Conservation (phyloP, 2,329 filamentous ascomycete species). For the Fusarium avenaceum region DNA sequence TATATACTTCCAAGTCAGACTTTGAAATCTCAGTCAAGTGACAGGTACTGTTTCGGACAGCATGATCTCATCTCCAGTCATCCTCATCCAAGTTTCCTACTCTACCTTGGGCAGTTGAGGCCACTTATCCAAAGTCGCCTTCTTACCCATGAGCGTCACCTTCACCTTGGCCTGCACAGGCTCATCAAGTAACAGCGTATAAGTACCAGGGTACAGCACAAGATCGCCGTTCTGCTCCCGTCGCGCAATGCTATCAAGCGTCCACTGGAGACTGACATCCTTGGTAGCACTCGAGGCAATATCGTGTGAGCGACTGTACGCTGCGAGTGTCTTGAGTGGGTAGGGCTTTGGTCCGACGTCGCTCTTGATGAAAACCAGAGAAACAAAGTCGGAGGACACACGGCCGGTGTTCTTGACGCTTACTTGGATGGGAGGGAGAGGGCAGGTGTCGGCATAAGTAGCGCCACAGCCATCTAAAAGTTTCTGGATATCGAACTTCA, state of each 20-base stretch:
- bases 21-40: no score
- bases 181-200: conserved; percentile 13
- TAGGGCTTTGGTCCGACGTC: conserved; percentile 11
- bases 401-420: conserved; percentile 9
- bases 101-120: neutral
- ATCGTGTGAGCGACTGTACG: neutral
- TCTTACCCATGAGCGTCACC: conserved; percentile 1
- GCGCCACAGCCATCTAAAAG: neutral
- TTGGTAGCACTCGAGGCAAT: neutral
- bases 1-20: no score
- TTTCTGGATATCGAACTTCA: conserved; percentile 5
- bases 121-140: conserved; percentile 10
- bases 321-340: conserved; percentile 8
- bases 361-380: conserved; percentile 2
- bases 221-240: conserved; percentile 4
- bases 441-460: neutral
- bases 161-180: neutral
- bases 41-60: no score
- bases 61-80: no score
- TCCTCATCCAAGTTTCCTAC: neutral
- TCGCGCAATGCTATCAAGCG: conserved; percentile 14
- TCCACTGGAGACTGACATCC: conserved; percentile 1
- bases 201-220: conserved; percentile 11
- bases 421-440: neutral
- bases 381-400: conserved; percentile 5